These are phyloP conservation scores for Rhazya stricta DNA, from an alignment of 257 asterid species.

Conservation along the genomic window DNA sequence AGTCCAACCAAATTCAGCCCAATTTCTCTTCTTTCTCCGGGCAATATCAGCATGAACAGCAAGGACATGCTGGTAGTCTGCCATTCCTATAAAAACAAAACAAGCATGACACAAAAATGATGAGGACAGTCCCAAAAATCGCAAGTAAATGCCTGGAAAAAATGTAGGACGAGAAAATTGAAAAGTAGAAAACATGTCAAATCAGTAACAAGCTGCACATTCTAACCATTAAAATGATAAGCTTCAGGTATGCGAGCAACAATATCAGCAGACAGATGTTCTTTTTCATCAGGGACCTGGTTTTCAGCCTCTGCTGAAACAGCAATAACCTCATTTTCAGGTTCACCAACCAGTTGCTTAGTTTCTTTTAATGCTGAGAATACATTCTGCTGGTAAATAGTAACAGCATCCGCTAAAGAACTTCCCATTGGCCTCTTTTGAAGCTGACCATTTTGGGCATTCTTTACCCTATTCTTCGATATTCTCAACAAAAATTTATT, in stretches of 20 bases:
- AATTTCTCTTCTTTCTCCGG: conserved; percentile 63
- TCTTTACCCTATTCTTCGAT: conserved; percentile 44
- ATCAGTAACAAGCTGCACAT: neutral
- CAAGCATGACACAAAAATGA: conserved; percentile 19
- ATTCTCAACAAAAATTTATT: conserved; percentile 59
- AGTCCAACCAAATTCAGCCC: conserved; percentile 63
- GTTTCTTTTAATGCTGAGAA: conserved; percentile 27
- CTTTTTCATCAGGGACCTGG: conserved; percentile 29
- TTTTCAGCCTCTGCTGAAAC: conserved; percentile 32
- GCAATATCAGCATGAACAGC: conserved; percentile 74
- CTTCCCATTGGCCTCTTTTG: conserved; percentile 16
- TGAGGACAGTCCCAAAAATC: conserved; percentile 13
- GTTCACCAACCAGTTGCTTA: conserved; percentile 19
- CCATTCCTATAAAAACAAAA: conserved; percentile 66
- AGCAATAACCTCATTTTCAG: conserved; percentile 30
- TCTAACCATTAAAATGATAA: conserved; percentile 69
- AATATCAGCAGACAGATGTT: conserved; percentile 60
- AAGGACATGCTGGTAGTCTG: conserved; percentile 89
- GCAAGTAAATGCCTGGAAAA: neutral
- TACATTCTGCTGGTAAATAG: conserved; percentile 25
- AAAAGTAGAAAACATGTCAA: conserved; percentile 2
- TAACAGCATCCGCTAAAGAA: conserved; percentile 28
- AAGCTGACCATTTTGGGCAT: conserved; percentile 24
- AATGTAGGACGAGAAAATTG: conserved; percentile 6
- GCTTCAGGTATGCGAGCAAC: conserved; percentile 67